Evolutionary conservation across 1,284 basidiomycete species (phyloP), one percentile per base, ranked within the genome.

Genomic region (Austroboletus olivaceoglutinosus): DNA sequence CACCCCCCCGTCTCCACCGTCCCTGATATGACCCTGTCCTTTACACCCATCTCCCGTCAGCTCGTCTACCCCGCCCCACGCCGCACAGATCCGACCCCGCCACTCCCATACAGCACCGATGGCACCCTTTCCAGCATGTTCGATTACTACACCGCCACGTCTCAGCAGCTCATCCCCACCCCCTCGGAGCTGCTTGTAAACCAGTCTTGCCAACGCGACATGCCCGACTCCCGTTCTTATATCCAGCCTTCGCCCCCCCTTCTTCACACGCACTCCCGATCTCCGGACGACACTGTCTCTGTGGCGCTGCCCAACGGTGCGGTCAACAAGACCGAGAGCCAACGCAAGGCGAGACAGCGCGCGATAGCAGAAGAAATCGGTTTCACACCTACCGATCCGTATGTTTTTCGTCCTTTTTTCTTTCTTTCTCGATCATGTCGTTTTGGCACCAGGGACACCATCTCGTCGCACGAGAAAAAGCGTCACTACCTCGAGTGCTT

Each of bases 401-500:
- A 61, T 51, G 83, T 73, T 5, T 46, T 25, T 15, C 39, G 0
- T 12, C 25, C 13, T 0, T 27, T 34, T 6, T 29, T n/a, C n/a
- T 39, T 8, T 16, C 29, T 42, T 18, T 41, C 21, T 36, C 29
- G 37, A 27, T 39, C 37, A 49, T 29, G n/a, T 3, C 23, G n/a
- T 47, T 25, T 10, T n/a, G 18, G 13, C 37, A 21, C 41, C 46
- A 85, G 83, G 1, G 85, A 87, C 49, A 73, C 74, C 15, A 85
- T 89, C 50, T 83, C 86, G 4, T 83, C 83, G 7, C 86, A 89
- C 58, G 86, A 89, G 59, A 87, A 87, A 63, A 89, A 88, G 59
- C 70, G 86, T 1, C 76, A 83, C 53, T 86, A 88, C 59, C 73
- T 89, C 22, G 83, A 85, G 58, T 84, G 82, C 57, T 67, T 89